phyloP scores from a whole-genome alignment of 306 rosid genomes.

The Abrus precatorius region DNA sequence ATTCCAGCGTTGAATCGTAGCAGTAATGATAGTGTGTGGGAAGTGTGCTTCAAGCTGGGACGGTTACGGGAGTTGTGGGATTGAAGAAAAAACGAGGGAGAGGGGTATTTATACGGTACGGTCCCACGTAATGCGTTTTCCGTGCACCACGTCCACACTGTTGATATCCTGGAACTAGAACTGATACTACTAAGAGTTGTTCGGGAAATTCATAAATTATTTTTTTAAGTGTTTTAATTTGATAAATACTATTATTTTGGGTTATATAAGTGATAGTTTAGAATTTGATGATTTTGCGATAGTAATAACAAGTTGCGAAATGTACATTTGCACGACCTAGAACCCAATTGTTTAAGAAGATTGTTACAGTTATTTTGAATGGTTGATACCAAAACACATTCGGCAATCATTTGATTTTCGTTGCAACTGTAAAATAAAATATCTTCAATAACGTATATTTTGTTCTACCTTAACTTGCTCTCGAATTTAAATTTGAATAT shows the following conservation, averaged over 20 bases:
- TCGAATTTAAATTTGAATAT: too few relatives aligned
- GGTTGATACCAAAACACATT: too few relatives aligned
- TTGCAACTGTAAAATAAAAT: too few relatives aligned
- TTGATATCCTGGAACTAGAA: background rate
- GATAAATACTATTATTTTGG: background rate
- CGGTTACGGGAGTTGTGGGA: conserved; percentile 65
- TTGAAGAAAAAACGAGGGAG: conserved; percentile 37
- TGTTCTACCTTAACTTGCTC: too few relatives aligned
- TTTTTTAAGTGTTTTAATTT: background rate
- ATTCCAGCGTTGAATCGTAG: conserved; percentile 14
- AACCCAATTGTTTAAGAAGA: too few relatives aligned
- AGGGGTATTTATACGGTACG: conserved; percentile 48
- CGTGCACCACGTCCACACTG: conserved; percentile 54
- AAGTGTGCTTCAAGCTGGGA: conserved; percentile 24
- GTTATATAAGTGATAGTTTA: too few relatives aligned
- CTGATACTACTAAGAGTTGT: background rate
- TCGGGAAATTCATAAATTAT: background rate
- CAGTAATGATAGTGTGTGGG: conserved; percentile 34
- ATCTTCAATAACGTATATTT: too few relatives aligned
- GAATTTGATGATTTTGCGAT: too few relatives aligned
- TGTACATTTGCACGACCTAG: too few relatives aligned
- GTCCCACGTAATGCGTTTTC: conserved; percentile 57
- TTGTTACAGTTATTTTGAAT: too few relatives aligned
- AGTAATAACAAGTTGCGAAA: too few relatives aligned
- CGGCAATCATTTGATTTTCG: too few relatives aligned